Evolutionary conservation across 2,329 filamentous ascomycete genomes (phyloP).

Genomic region (Penicillium sclerotiorum): DNA sequence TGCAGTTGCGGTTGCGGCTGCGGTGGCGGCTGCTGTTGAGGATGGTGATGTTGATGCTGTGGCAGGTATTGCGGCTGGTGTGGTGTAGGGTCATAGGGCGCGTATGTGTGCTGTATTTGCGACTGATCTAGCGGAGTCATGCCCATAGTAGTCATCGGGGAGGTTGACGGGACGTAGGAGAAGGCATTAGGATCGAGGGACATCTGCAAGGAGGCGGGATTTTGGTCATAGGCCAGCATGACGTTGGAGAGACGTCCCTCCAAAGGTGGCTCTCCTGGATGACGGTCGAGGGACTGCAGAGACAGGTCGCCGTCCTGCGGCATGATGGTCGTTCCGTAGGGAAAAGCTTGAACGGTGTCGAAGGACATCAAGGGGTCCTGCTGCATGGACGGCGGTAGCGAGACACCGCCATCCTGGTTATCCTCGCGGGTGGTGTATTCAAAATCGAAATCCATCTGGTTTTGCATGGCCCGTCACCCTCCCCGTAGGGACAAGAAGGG

Average conservation of each 20-base stretch:
- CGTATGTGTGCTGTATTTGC: constrained; percentile 16
- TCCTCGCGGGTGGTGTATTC: constrained; percentile 18
- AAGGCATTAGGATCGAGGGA: constrained; percentile 25
- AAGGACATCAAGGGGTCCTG: constrained; percentile 22
- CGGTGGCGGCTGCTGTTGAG: neutral
- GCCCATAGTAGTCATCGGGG: constrained; percentile 23
- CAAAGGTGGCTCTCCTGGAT: constrained; percentile 10
- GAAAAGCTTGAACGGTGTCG: constrained; percentile 14
- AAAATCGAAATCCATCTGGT: constrained; percentile 18
- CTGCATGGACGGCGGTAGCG: constrained; percentile 7
- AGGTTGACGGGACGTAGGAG: constrained; percentile 25
- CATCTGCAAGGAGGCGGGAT: constrained; percentile 25
- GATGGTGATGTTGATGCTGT: no score
- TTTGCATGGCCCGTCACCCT: constrained; percentile 8
- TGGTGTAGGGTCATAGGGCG: constrained; percentile 9
- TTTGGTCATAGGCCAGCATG: constrained; percentile 30
- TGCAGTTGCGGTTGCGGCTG: neutral
- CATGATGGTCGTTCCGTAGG: constrained; percentile 19
- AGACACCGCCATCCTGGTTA: constrained; percentile 11
- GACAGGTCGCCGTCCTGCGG: constrained; percentile 20
- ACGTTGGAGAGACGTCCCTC: constrained; percentile 28
- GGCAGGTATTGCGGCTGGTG: constrained; percentile 11
- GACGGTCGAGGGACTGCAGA: constrained; percentile 19
- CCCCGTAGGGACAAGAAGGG: no score
- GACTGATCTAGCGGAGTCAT: constrained; percentile 19